A percentile compares a stretch with the other conserved stretches of the same genome.
Conservation (phyloP, 2,329 filamentous ascomycete species). For the Thelonectria blattea region DNA sequence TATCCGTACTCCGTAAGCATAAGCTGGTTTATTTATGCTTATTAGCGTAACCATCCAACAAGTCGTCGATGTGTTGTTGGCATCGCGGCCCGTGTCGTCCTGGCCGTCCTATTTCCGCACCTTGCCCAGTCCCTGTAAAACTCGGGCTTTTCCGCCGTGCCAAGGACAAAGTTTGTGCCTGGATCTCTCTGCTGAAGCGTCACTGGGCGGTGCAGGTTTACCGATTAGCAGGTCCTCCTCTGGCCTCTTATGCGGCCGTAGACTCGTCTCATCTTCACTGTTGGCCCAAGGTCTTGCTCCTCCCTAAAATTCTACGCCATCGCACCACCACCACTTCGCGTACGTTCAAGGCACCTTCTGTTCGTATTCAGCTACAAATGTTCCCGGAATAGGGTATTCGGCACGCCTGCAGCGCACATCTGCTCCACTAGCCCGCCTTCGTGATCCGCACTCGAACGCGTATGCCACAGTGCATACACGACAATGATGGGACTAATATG, state of each 20-base stretch:
- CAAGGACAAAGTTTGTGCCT: too few species aligned
- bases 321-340: background rate
- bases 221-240: too few species aligned
- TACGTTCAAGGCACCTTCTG: background rate
- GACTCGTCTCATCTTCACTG: too few species aligned
- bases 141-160: too few species aligned
- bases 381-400: background rate
- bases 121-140: too few species aligned
- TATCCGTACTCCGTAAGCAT: too few species aligned
- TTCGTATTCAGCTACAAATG: background rate
- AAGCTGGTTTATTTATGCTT: background rate
- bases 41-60: background rate
- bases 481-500: background rate
- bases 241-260: too few species aligned
- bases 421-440: background rate
- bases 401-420: background rate
- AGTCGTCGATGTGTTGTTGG: background rate
- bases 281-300: too few species aligned
- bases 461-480: background rate
- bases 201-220: too few species aligned
- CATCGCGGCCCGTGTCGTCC: background rate
- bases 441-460: background rate
- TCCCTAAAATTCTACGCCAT: too few species aligned
- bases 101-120: background rate
- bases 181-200: too few species aligned